phyloP scores from a whole-genome alignment of 768 basidiomycete genomes.

The Leccinum variicolor region DNA sequence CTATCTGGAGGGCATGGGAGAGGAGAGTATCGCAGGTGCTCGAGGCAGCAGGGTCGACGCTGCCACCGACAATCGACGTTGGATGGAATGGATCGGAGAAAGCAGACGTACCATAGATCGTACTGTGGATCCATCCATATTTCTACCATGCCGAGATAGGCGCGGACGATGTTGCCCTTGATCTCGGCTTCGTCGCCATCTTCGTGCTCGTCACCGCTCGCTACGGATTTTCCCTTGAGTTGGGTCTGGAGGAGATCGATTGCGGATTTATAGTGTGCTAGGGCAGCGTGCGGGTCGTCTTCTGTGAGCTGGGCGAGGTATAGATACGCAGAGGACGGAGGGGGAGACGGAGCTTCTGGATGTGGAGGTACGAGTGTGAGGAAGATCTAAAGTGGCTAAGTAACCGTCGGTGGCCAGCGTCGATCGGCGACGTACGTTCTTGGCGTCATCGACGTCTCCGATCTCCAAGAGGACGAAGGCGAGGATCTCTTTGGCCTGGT shows the following conservation, averaged over 20 bases:
- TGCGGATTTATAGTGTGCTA: conserved; percentile 78
- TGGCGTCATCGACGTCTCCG: conserved; percentile 73
- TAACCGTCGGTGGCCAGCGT: not conserved
- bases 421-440: conserved; percentile 45
- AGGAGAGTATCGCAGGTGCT: conserved; percentile 78
- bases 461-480: conserved; percentile 77
- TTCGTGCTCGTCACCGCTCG: conserved; percentile 33
- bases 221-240: conserved; percentile 70
- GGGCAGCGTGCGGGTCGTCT: conserved; percentile 62
- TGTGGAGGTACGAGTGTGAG: conserved; percentile 55
- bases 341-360: conserved; percentile 52
- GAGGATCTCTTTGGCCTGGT: conserved; percentile 74
- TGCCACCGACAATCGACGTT: conserved; percentile 27
- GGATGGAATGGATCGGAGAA: not conserved
- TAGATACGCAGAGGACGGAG: conserved; percentile 76
- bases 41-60: conserved; percentile 81
- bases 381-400: conserved; percentile 52
- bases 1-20: conserved; percentile 64
- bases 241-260: conserved; percentile 65
- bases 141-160: conserved; percentile 86
- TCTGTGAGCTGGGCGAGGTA: conserved; percentile 87
- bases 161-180: conserved; percentile 68
- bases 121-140: conserved; percentile 94
- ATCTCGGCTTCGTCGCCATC: conserved; percentile 44
- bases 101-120: conserved; percentile 70